Conservation (phyloP, 106 monocot species). For the Dendrobium officinale region DNA sequence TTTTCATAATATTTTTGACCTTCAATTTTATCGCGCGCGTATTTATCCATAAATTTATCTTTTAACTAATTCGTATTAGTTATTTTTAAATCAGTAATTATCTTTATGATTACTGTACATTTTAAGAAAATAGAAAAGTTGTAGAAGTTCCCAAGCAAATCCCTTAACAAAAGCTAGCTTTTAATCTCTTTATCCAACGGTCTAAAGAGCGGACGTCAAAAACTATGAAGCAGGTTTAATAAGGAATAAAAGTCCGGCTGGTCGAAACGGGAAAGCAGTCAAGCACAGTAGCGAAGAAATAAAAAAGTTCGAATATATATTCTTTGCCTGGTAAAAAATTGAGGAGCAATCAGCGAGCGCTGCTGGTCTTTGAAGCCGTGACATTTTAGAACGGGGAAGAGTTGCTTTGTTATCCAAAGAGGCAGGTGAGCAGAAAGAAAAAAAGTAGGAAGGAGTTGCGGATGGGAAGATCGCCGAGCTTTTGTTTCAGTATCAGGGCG, state of each 20-base stretch:
- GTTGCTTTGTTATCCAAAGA: background rate
- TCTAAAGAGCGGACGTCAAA: background rate
- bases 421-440: too few relatives aligned
- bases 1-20: too few relatives aligned
- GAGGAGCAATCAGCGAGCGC: background rate
- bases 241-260: background rate
- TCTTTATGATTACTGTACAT: too few relatives aligned
- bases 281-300: background rate
- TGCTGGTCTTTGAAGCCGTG: background rate
- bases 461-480: conserved; percentile 3
- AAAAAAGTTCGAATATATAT: background rate
- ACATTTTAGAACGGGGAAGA: background rate
- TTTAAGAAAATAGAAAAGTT: too few relatives aligned
- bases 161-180: too few relatives aligned
- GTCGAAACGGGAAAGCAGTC: background rate
- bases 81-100: too few relatives aligned
- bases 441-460: background rate
- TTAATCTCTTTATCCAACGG: too few relatives aligned
- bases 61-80: too few relatives aligned
- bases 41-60: too few relatives aligned
- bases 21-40: too few relatives aligned
- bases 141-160: too few relatives aligned
- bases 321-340: background rate
- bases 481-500: background rate
- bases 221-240: background rate